Conservation (phyloP, 352 stramenopile species). For the Pelagophyceae sp. region DNA sequence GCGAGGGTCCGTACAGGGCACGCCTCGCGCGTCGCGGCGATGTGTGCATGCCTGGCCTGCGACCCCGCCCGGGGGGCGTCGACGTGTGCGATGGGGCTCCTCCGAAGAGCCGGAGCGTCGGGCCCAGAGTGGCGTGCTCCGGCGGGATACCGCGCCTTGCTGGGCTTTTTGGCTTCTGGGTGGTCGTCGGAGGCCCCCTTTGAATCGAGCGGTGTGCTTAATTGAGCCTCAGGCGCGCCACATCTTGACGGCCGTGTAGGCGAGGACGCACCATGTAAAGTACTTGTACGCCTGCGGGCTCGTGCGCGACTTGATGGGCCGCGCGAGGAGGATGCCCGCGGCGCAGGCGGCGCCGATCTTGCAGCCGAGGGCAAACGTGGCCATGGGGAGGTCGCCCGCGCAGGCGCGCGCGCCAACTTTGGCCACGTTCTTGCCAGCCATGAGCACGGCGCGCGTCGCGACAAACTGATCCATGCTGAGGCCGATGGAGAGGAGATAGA, state of each 20-base stretch:
- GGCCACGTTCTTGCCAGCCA: slow-evolving; percentile 13
- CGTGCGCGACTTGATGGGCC: slow-evolving; percentile 9
- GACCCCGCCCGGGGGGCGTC: too few species aligned
- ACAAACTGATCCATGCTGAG: slow-evolving; percentile 12
- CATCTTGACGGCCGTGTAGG: slow-evolving; percentile 7
- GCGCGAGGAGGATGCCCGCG: neutral
- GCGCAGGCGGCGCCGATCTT: neutral
- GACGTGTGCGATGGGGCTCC: too few species aligned
- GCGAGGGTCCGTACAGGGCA: too few species aligned
- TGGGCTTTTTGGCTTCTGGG: too few species aligned
- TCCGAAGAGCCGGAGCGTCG: too few species aligned
- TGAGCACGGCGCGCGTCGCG: slow-evolving; percentile 1
- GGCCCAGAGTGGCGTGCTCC: too few species aligned
- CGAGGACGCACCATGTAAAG: slow-evolving; percentile 6
- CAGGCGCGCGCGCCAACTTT: neutral
- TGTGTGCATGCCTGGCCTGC: too few species aligned
- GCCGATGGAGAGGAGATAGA: neutral
- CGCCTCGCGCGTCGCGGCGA: too few species aligned
- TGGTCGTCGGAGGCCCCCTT: too few species aligned
- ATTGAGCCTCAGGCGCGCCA: neutral
- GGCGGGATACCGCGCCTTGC: too few species aligned
- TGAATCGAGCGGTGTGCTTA: too few species aligned
- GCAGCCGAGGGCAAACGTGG: neutral
- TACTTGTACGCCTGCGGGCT: neutral
- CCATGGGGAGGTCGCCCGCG: neutral